These are phyloP conservation scores for Pezicula rhizophila DNA, from an alignment of 2,329 filamentous ascomycete genomes.

Conservation along the genomic window DNA sequence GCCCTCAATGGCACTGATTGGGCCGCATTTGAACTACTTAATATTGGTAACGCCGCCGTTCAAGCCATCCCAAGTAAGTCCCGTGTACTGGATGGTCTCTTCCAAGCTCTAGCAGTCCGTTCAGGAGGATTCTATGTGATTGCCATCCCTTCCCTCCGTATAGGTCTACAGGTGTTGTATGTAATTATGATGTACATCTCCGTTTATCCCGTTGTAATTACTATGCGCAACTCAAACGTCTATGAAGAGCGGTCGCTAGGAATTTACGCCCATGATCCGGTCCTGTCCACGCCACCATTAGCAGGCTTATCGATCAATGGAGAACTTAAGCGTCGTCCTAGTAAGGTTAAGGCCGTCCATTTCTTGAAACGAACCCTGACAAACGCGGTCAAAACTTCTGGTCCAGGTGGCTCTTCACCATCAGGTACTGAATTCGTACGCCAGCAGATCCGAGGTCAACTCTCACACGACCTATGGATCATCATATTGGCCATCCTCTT, in stretches of 20 bases:
- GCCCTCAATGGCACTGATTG: conserved; percentile 58
- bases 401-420: not conserved
- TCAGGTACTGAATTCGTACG: conserved; percentile 16
- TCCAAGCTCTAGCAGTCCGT: conserved; percentile 58
- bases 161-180: conserved; percentile 54
- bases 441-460: conserved; percentile 53
- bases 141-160: conserved; percentile 46
- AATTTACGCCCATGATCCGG: conserved; percentile 36
- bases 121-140: conserved; percentile 63
- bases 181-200: conserved; percentile 64
- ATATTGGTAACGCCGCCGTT: conserved; percentile 53
- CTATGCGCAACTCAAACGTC: conserved; percentile 62
- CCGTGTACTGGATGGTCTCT: conserved; percentile 57
- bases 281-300: not conserved
- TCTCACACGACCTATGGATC: conserved; percentile 63
- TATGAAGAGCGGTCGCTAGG: conserved; percentile 66
- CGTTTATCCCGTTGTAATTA: conserved; percentile 56
- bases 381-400: not conserved
- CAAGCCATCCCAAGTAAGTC: conserved; percentile 44
- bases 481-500: conserved; percentile 54
- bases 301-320: not conserved
- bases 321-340: not conserved
- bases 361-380: conserved; percentile 9
- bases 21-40: conserved; percentile 59
- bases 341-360: not conserved